These are phyloP conservation scores for Gracilaria domingensis DNA, from an alignment of 23 red algal species.

Conservation along the genomic window DNA sequence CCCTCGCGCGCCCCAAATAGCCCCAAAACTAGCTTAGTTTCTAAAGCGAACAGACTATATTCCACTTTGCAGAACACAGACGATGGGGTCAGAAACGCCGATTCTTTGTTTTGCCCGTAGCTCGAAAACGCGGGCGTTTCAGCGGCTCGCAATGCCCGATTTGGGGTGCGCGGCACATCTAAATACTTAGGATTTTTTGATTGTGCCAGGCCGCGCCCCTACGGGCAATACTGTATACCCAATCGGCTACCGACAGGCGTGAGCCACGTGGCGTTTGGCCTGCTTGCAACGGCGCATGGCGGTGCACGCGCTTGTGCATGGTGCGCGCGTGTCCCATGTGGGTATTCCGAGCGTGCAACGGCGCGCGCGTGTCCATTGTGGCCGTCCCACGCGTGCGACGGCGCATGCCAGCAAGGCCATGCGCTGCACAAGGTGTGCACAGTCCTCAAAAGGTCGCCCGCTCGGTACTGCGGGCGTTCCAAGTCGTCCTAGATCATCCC, in stretches of 20 bases:
- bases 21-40: too few relatives aligned
- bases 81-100: background rate
- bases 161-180: background rate
- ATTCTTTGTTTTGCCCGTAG: background rate
- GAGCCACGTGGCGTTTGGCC: background rate
- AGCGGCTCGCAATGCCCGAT: background rate
- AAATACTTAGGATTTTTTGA: constrained; percentile 24
- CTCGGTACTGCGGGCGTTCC: too few relatives aligned
- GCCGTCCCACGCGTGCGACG: too few relatives aligned
- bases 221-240: background rate
- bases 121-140: background rate
- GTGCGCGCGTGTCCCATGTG: too few relatives aligned
- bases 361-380: background rate
- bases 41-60: too few relatives aligned
- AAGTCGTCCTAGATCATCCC: too few relatives aligned
- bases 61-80: too few relatives aligned
- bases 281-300: background rate
- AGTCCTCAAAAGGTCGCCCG: too few relatives aligned
- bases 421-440: background rate
- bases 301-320: too few relatives aligned
- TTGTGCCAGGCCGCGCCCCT: background rate
- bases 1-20: too few relatives aligned
- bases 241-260: background rate
- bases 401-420: too few relatives aligned
- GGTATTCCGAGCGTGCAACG: too few relatives aligned